phyloP scores from a whole-genome alignment of 371 early-diverging fungal species.

The Rhizopus stolonifer region DNA sequence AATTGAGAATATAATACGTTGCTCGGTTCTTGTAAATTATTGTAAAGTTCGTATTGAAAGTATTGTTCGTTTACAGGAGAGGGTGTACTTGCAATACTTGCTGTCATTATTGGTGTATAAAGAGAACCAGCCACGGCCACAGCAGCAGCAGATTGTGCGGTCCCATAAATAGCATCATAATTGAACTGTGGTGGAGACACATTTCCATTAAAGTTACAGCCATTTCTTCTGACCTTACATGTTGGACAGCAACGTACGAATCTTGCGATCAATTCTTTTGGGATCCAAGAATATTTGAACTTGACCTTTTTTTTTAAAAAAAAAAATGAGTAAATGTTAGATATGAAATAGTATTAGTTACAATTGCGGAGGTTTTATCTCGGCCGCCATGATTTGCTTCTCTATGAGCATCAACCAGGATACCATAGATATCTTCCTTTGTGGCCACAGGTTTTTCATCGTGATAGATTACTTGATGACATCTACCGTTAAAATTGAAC shows the following conservation, averaged over 20 bases:
- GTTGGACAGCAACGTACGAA: slow-evolving; percentile 10
- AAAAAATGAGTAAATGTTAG: neutral
- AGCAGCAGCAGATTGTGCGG: neutral
- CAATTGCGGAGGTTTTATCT: slow-evolving; percentile 49
- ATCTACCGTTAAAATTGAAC: slow-evolving; percentile 36
- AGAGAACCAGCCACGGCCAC: neutral
- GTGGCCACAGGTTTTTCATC: slow-evolving; percentile 42
- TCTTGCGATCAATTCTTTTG: slow-evolving; percentile 9
- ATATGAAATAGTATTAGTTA: no score
- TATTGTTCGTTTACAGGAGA: neutral
- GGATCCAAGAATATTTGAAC: slow-evolving; percentile 8
- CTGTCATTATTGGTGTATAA: neutral
- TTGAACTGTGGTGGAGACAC: neutral
- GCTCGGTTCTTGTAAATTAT: no score
- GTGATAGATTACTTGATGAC: slow-evolving; percentile 31
- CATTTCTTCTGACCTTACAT: slow-evolving; percentile 1
- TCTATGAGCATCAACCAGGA: slow-evolving; percentile 41
- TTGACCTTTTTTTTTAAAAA: neutral
- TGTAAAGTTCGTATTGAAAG: no score
- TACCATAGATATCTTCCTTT: slow-evolving; percentile 41
- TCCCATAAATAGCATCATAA: neutral
- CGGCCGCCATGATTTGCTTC: slow-evolving; percentile 47
- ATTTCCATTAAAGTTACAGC: neutral
- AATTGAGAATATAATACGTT: no score
- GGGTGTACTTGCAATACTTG: neutral